phyloP scores from a whole-genome alignment of 192 early-diverging fungal genomes.

The Coemansia aciculifera region DNA sequence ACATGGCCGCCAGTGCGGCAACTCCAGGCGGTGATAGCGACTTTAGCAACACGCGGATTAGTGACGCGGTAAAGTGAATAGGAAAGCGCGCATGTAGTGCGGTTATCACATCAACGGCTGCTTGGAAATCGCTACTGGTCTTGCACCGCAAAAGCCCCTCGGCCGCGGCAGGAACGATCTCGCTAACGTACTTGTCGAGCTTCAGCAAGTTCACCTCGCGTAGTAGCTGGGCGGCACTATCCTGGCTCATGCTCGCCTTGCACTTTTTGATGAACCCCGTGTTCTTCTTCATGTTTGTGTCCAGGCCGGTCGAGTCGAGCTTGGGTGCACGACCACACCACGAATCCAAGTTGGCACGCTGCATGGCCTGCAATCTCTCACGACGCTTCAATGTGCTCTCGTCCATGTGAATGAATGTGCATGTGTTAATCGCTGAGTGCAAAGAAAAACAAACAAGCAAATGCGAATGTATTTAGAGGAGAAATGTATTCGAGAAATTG shows the following conservation, averaged over 20 bases:
- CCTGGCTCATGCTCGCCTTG: slow-evolving; percentile 69
- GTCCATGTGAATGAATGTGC: slow-evolving; percentile 39
- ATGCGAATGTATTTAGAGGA: background rate
- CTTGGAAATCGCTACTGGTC: slow-evolving; percentile 69
- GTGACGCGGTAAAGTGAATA: slow-evolving; percentile 68
- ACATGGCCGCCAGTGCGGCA: slow-evolving; percentile 61
- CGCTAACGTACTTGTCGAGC: slow-evolving; percentile 96
- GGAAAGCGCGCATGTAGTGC: slow-evolving; percentile 90
- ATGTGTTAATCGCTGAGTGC: slow-evolving; percentile 19
- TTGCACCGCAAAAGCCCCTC: slow-evolving; percentile 75
- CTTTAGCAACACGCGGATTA: slow-evolving; percentile 68
- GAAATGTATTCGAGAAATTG: background rate
- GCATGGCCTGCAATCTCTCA: slow-evolving; percentile 36
- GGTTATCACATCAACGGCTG: slow-evolving; percentile 78
- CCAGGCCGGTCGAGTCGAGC: slow-evolving; percentile 56
- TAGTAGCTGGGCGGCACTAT: slow-evolving; percentile 65
- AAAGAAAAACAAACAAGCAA: background rate
- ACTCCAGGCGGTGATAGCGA: slow-evolving; percentile 62
- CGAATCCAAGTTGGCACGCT: slow-evolving; percentile 43
- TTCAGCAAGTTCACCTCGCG: slow-evolving; percentile 81
- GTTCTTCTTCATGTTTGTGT: slow-evolving; percentile 98
- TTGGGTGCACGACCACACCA: slow-evolving; percentile 29
- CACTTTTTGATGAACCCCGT: slow-evolving; percentile 94
- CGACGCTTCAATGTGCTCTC: slow-evolving; percentile 49
- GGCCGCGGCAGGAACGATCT: slow-evolving; percentile 80